Evolutionary conservation across 192 early-diverging fungal genomes (phyloP), one percentile per base, ranked within the genome.

Genomic region (Tieghemiomyces parasiticus): DNA sequence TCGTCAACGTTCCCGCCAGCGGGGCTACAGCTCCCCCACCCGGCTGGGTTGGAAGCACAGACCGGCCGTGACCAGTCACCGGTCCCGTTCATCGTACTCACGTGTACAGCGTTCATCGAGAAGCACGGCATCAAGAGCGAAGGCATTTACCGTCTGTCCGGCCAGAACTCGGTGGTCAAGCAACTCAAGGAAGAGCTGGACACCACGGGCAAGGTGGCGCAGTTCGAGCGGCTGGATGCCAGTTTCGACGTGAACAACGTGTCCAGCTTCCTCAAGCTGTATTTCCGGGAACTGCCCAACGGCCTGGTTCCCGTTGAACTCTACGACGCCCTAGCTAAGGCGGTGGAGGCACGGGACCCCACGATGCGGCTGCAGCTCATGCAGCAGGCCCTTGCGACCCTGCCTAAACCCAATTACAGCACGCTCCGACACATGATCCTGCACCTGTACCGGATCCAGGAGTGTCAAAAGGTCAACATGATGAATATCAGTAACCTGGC

Each of bases 251-350:
- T 99, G 35, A 88, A 92, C 67, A 86, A 81, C 59, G 73, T 95
- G 9, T 71, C 91, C 25, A 81, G 90, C 51, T 83, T 89, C 28
- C 69, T 99, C 2, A 99, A 99, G 67, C 74, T 93, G 50, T 99
- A 87, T 78, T 88, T 99, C 67, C 78, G 95, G 31, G 92, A 96
- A 67, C 68, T 99, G n/a, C 89, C 92, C 4, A 90, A 92, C 44
- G 85, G 90, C 0, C 69, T 96, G 0, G 74, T 99, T 59, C 88
- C 92, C 38, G 33, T 26, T 2, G 38, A 20, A 25, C 14, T 46
- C 19, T 60, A 45, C 45, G 46, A 45, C 24, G 25, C 6, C 2
- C 45, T 60, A 45, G 22, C 45, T 25, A 60, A 60, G 35, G 33
- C 33, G 29, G 54, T 56, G 1, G 54, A 56, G 20, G 24, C 29